phyloP scores from a whole-genome alignment of 495 filamentous ascomycete genomes.

The Podospora comata region DNA sequence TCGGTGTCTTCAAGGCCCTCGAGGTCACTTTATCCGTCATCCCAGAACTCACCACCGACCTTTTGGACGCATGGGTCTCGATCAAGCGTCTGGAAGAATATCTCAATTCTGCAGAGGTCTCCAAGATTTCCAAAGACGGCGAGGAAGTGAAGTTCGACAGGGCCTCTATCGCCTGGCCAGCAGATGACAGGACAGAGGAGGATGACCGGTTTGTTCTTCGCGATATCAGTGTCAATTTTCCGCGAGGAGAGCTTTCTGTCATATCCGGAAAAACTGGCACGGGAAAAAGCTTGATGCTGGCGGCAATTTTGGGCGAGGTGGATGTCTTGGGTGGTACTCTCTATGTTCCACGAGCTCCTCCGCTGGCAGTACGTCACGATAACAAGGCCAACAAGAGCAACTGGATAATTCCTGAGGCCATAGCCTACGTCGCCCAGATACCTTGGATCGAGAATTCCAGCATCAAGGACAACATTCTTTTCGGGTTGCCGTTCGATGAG shows the following conservation, averaged over 20 bases:
- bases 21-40: slow-evolving; percentile 67
- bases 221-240: slow-evolving; percentile 62
- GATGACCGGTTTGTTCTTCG: slow-evolving; percentile 60
- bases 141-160: slow-evolving; percentile 62
- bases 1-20: slow-evolving; percentile 69
- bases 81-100: slow-evolving; percentile 70
- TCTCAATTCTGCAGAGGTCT: slow-evolving; percentile 63
- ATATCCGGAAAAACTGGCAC: slow-evolving; percentile 66
- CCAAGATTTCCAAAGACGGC: slow-evolving; percentile 51
- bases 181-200: slow-evolving; percentile 50
- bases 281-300: slow-evolving; percentile 64
- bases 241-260: slow-evolving; percentile 64
- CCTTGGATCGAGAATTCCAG: slow-evolving; percentile 85
- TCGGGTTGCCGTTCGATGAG: slow-evolving; percentile 65
- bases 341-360: slow-evolving; percentile 48
- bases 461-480: slow-evolving; percentile 70
- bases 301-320: slow-evolving; percentile 63
- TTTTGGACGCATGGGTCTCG: slow-evolving; percentile 70
- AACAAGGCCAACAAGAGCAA: slow-evolving; percentile 58
- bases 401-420: slow-evolving; percentile 65
- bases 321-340: slow-evolving; percentile 54
- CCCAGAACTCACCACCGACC: slow-evolving; percentile 68
- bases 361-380: slow-evolving; percentile 49
- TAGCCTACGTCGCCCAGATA: slow-evolving; percentile 78
- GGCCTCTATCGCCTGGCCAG: slow-evolving; percentile 75